Base-by-base conservation (phyloP, 2,329 filamentous ascomycete species). In the Plectosphaerella cucumerina region DNA sequence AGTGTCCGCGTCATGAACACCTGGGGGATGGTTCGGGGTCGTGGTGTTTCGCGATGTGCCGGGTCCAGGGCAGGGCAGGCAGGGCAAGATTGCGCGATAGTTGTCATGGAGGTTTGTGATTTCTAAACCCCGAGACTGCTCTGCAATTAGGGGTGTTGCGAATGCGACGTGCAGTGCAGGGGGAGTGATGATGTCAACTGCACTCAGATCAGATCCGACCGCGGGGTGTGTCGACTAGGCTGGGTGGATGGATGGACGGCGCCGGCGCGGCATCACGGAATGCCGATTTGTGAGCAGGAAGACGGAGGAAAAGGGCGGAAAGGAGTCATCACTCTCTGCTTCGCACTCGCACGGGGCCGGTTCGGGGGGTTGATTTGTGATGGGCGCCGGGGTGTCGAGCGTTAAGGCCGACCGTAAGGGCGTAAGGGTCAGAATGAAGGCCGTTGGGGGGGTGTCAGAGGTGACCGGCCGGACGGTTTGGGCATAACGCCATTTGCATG, bases 261-360 rank as follows among this genome's bases (percentile, higher is more conserved):
- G 39, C n/a, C 39, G 39, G 39, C 39, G 39, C 39, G 39, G 39
- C 39, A 42, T 18, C 39, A 9, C 9, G n/a, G 17, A 42, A 20
- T 18, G 33, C 45, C 45, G 45, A 47, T 47, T 47, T 47, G 45
- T 47, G 45, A 47, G 45, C 45, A 47, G 22, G 45, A 47, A 44
- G 20, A 15, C 21, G 8, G 10, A 23, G 43, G 43, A 44, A 31
- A 15, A 15, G 14, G 35, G 45, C 35, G 20, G 45, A 47, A 47
- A 26, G 20, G 45, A 47, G 45, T 47, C 45, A 47, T 47, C 45
- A 18, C n/a, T 31, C 26, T 31, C 8, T 11, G 12, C 26, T 11
- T 31, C 26, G 26, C 26, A 31, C 26, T 42, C n/a, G 35, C 14
- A 39, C 17, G 39, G 39, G 39, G 4, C 39, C 39, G 39, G 39